These are phyloP conservation scores for Ananas comosus DNA, from an alignment of 176 grass and related monocot species.

Conservation along the genomic window DNA sequence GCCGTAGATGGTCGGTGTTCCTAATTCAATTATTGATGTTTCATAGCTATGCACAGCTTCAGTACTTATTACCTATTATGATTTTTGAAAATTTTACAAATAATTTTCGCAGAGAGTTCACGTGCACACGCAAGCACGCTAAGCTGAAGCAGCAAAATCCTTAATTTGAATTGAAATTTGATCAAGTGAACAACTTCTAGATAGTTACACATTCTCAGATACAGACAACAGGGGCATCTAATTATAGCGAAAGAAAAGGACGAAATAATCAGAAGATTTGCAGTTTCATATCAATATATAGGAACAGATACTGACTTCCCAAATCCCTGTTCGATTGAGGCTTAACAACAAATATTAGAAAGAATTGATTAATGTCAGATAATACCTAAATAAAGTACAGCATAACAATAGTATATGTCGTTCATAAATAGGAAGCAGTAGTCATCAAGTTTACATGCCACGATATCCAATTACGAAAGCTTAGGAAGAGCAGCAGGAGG, in stretches of 20 bases:
- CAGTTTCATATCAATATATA: neutral
- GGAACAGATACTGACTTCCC: neutral
- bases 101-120: no score
- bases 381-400: neutral
- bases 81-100: no score
- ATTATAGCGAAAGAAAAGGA: neutral
- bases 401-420: neutral
- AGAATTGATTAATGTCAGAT: constrained; percentile 1
- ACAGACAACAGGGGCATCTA: neutral
- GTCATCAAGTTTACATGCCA: neutral
- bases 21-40: no score
- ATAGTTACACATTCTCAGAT: neutral
- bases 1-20: no score
- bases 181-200: neutral
- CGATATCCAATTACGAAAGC: neutral
- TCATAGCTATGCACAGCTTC: no score
- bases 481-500: constrained; percentile 17
- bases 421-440: neutral
- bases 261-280: neutral
- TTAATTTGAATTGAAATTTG: no score
- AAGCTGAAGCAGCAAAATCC: no score
- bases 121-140: no score
- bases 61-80: no score
- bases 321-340: neutral
- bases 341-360: constrained; percentile 3